These are phyloP conservation scores for Beverwykella pulmonaria DNA, from an alignment of 495 filamentous ascomycete genomes.

Conservation along the genomic window DNA sequence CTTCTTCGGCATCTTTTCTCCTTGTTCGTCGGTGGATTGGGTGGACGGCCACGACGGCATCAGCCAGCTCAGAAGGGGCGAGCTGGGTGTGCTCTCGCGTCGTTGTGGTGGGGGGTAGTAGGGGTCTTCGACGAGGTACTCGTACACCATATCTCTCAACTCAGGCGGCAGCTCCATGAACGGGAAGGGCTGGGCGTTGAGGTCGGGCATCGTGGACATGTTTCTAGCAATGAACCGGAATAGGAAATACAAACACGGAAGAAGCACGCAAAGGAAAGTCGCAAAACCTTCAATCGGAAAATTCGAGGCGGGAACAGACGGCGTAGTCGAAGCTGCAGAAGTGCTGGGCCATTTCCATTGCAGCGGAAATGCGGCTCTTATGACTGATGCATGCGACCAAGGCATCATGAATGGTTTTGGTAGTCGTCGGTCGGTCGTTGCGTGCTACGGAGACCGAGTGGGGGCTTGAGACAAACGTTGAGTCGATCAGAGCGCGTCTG, in stretches of 20 bases:
- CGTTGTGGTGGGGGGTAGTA: conserved; percentile 21
- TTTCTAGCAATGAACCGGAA: neutral
- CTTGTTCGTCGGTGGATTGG: neutral
- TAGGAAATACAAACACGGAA: neutral
- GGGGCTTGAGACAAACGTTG: conserved; percentile 11
- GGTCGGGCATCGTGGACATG: conserved; percentile 7
- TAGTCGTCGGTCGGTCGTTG: neutral
- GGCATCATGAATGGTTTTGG: neutral
- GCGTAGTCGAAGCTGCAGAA: neutral
- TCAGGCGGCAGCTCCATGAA: conserved; percentile 35
- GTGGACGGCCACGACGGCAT: neutral
- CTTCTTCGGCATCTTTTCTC: neutral
- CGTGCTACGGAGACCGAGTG: conserved; percentile 26
- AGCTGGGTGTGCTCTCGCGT: neutral
- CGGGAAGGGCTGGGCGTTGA: conserved; percentile 15
- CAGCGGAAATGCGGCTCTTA: conserved; percentile 4
- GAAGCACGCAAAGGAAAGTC: neutral
- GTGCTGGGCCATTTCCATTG: neutral
- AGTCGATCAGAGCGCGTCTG: no score
- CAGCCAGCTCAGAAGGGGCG: conserved; percentile 10
- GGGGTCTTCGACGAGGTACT: conserved; percentile 33
- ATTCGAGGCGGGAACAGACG: neutral
- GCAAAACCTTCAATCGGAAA: neutral
- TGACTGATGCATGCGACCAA: neutral
- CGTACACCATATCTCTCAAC: conserved; percentile 31